Evolutionary conservation across 495 filamentous ascomycete species (phyloP), one percentile per base, ranked within the genome.

Genomic region (Choiromyces venosus): DNA sequence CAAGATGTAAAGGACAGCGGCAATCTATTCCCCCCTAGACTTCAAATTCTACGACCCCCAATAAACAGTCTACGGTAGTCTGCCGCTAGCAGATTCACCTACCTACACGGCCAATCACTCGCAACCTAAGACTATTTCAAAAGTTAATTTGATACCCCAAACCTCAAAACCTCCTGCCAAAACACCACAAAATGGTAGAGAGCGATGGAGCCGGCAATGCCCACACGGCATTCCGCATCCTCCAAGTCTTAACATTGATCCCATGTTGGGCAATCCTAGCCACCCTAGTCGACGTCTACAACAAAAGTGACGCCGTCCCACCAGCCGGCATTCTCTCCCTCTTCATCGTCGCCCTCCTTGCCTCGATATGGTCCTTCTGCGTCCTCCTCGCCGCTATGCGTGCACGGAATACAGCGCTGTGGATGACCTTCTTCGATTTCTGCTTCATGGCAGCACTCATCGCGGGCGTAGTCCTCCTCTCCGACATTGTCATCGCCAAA

Each of bases 301-400:
- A 69, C 56, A 42, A 18, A 9, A 74, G 61, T 21, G 71, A 67
- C 39, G 14, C 44, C 16, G 37, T 67, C 19, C 52, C 68, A 9
- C 79, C 79, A 14, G 68, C 66, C 29, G 56, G 39, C 40, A 69
- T 81, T 21, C 65, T 79, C 52, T 69, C 44, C 52, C 79, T 79
- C 66, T 81, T 81, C 66, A 66, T 81, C 19, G 71, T 79, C 56
- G 69, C 76, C n/a, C 69, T 81, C 38, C 79, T 81, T 36, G 74
- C 76, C n/a, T 79, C 76, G 35, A 67, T 79, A 25, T 81, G 80
- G 80, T 67, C 79, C 9, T 73, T 81, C 65, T 77, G 79, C 37
- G 52, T 79, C 46, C 72, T 81, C 35, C 65, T 81, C 52, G 70
- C 76, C 25, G 69, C 77, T 9, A n/a, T 75, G 2, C 79, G 76